Evolutionary conservation across 1,284 basidiomycete genomes (phyloP).

Genomic region (Rhodotorula sp.): DNA sequence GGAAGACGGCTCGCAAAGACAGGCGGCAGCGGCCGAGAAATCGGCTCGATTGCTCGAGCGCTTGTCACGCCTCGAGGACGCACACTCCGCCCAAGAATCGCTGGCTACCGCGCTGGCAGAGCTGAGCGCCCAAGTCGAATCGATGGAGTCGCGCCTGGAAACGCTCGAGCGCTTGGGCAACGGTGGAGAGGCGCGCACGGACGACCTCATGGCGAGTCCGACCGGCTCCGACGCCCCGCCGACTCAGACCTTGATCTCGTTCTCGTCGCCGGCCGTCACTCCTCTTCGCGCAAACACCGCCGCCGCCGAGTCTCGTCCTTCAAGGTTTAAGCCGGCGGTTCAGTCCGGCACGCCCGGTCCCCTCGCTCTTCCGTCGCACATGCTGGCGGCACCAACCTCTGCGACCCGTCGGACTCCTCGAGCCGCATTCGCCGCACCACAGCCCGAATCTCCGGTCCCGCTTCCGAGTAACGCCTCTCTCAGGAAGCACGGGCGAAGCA

Average conservation of each 20-base stretch:
- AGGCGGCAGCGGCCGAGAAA: too few relatives aligned
- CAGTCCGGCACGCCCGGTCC: neutral
- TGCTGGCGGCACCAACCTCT: constrained; percentile 3
- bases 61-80: too few relatives aligned
- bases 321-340: neutral
- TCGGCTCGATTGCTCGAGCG: too few relatives aligned
- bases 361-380: constrained; percentile 21
- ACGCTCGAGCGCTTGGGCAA: too few relatives aligned
- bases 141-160: too few relatives aligned
- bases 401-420: constrained; percentile 9
- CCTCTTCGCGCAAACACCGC: neutral
- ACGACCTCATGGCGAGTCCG: neutral
- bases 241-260: constrained; percentile 3
- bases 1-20: too few relatives aligned
- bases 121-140: too few relatives aligned
- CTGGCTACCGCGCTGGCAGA: too few relatives aligned
- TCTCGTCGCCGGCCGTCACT: constrained; percentile 8
- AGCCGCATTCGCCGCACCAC: neutral
- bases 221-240: constrained; percentile 5
- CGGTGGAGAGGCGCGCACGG: too few relatives aligned
- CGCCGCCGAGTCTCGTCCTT: neutral
- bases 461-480: neutral
- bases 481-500: constrained; percentile 21
- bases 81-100: too few relatives aligned
- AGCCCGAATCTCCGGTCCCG: constrained; percentile 8